Evolutionary conservation across 2,329 filamentous ascomycete species (phyloP), one percentile per base, ranked within the genome.

Genomic region (Penicillium palitans): DNA sequence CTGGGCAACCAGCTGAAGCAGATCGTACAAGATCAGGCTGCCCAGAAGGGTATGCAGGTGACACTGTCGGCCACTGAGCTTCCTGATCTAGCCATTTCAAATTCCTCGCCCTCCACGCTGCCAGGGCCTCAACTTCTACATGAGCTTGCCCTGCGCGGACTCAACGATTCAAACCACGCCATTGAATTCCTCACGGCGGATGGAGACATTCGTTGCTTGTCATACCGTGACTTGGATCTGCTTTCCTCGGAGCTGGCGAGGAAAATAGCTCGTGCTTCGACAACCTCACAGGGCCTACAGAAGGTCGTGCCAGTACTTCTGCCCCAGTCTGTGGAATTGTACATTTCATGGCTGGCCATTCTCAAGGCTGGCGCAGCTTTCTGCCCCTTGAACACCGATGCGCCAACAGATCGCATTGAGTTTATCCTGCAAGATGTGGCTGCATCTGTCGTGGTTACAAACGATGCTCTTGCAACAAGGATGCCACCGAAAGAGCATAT

Each of bases 281-380:
- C 45, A 57, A 44, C 52, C 25, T 19, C 51, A 15, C 42, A 48
- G 31, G 53, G 55, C 12, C 10, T 45, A 21, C 61, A 52, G 24
- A 54, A 58, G 21, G 78, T 96, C 37, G 81, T 96, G 39, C 92
- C 93, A 0, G 78, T 96, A 2, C 81, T 96, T 21, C 75, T 96
- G 17, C 87, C 89, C 2, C 93, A 96, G 75, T 89, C 85, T 15
- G 85, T 88, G 10, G 82, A 87, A 47, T 81, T 97, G 25, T 96
- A 96, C 73, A 81, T 95, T 57, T 82, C 90, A 1, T 83, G 90
- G 61, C 74, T 96, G 45, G 91, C 88, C 4, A 84, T 93, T 53
- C 79, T 96, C 47, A 92, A 93, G 72, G 87, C 87, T 13, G 93
- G 93, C 7, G 90, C 84, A 37, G 91, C 91, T 0, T 96, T 96